These are phyloP conservation scores for Cyphellophora europaea DNA, from an alignment of 2,329 filamentous ascomycete species.

Conservation along the genomic window DNA sequence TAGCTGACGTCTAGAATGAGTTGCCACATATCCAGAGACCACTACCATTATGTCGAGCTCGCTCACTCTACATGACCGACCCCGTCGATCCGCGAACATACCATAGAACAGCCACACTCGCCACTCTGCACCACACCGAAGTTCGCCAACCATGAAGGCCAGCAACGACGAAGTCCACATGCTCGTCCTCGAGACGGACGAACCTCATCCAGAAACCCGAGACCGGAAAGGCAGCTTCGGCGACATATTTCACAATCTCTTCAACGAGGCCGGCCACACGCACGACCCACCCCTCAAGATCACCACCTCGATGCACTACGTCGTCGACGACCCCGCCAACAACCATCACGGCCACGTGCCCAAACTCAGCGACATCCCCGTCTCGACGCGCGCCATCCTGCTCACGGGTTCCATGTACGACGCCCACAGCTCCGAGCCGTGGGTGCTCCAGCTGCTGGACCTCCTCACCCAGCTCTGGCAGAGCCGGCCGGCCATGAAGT, in stretches of 20 bases:
- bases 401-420: constrained; percentile 41
- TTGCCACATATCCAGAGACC: no score
- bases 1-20: no score
- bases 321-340: constrained; percentile 40
- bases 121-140: no score
- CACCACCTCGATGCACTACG: constrained; percentile 45
- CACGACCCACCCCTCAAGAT: constrained; percentile 47
- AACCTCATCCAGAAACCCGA: constrained; percentile 43
- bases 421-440: constrained; percentile 35
- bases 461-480: constrained; percentile 35
- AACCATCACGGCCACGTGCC: constrained; percentile 8
- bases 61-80: no score
- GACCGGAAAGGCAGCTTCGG: constrained; percentile 44
- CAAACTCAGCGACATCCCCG: constrained; percentile 34
- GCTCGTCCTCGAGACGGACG: constrained; percentile 51
- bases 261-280: constrained; percentile 40
- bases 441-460: constrained; percentile 33
- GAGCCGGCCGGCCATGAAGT: no score
- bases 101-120: no score
- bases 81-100: no score
- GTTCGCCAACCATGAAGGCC: no score
- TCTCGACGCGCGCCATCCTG: constrained; percentile 35
- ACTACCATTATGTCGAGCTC: no score
- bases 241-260: constrained; percentile 43
- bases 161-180: constrained; percentile 26